Evolutionary conservation across 129 eudicot genomes (phyloP), one percentile per base, ranked within the genome.

Genomic region (Tagetes erecta): DNA sequence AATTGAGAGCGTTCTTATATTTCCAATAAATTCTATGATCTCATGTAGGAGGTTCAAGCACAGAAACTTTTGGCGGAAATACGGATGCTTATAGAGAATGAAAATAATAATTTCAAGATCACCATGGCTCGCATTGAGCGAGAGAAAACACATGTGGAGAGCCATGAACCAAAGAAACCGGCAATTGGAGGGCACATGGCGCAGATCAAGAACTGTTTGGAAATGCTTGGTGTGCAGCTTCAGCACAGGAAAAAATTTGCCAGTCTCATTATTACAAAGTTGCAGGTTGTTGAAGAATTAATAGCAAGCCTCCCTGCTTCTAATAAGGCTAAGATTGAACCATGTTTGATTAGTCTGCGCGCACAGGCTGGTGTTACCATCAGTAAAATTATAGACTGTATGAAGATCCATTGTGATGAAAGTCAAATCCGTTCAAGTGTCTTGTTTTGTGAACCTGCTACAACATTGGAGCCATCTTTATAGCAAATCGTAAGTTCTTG

Each of bases 361-460:
- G 63, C 37, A 37, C 71, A 74, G 5, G 71, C 78, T 49, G 31
- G 39, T 13, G 11, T 11, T 74, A 4, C 55, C 49, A 37, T 20
- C 8, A 74, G 38, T 63, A 14, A 47, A 35, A 63, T 14, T 3
- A 12, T 31, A 35, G 70, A 74, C 36, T 0, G 70, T 37, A 4
- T 74, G 64, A 62, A 63, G 62, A 58, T 59, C 35, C 77, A 33
- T 9, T 58, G 57, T 73, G 69, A 44, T 73, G 69, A n/a, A 12
- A 57, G 13, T 4, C 52, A 10, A 72, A 55, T 12, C 11, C 66
- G 11, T 55, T 55, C 60, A 39, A 56, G 13, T 20, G 7, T 6
- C 57, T 59, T 7, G 33, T 20, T 20, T 20, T 20, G 27, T 20
- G 27, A 20, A 20, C 27, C 27, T 20, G 58, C 68, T 33, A 42